phyloP scores from a whole-genome alignment of 2,329 filamentous ascomycete species.

The Paramyrothecium sp. region DNA sequence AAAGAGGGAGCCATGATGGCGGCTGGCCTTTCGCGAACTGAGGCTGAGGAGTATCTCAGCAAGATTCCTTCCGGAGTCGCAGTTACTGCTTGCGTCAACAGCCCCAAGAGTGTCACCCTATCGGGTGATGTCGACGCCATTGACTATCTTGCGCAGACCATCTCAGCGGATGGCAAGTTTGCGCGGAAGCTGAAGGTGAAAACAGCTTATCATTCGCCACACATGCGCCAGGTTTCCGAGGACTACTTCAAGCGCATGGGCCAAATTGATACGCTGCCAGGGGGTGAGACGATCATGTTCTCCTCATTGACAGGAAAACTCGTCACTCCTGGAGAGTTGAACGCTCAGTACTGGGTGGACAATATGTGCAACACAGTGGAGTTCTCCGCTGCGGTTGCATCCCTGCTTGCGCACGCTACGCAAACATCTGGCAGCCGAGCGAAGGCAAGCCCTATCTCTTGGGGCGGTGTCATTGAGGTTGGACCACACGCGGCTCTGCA shows the following conservation, averaged over 20 bases:
- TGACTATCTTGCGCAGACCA: constrained; percentile 27
- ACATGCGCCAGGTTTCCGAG: constrained; percentile 44
- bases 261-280: neutral
- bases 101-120: constrained; percentile 44
- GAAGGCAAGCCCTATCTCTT: neutral
- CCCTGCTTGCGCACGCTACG: neutral
- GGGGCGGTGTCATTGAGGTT: constrained; percentile 16
- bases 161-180: constrained; percentile 40
- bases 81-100: constrained; percentile 44
- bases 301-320: constrained; percentile 39
- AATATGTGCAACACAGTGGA: constrained; percentile 32
- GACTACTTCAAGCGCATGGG: constrained; percentile 33
- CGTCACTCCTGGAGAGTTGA: constrained; percentile 29
- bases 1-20: constrained; percentile 27
- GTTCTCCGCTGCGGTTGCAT: constrained; percentile 29
- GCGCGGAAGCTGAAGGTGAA: constrained; percentile 42
- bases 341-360: constrained; percentile 38
- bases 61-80: neutral
- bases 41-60: neutral
- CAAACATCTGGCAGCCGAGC: neutral
- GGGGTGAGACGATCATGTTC: constrained; percentile 12
- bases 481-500: constrained; percentile 19
- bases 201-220: constrained; percentile 49
- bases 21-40: constrained; percentile 7
- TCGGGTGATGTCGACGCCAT: constrained; percentile 43